A percentile compares a stretch with the other conserved stretches of the same genome.
These are phyloP conservation scores for Exophiala xenobiotica DNA, from an alignment of 2,329 filamentous ascomycete genomes.

Conservation along the genomic window DNA sequence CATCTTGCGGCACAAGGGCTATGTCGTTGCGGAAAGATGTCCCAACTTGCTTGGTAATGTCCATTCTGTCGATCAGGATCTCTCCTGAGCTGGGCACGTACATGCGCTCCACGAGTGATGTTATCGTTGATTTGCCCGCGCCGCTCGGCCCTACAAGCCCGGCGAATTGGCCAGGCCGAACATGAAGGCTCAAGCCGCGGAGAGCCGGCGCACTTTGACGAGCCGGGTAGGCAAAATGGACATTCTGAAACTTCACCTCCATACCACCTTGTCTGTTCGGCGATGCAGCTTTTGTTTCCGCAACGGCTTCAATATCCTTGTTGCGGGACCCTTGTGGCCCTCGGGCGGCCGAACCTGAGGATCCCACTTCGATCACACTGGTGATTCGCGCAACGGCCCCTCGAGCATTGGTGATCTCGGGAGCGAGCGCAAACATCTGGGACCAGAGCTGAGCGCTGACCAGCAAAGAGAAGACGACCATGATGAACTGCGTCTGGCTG, in stretches of 20 bases:
- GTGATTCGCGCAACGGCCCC: conserved; percentile 77
- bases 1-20: conserved; percentile 88
- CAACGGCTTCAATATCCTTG: conserved; percentile 32
- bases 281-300: conserved; percentile 13
- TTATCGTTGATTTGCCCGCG: conserved; percentile 90
- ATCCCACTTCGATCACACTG: conserved; percentile 52
- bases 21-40: conserved; percentile 75
- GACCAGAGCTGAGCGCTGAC: conserved; percentile 37
- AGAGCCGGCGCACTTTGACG: conserved; percentile 35
- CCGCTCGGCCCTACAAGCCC: conserved; percentile 88
- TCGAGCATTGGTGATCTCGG: conserved; percentile 77
- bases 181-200: conserved; percentile 27
- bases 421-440: conserved; percentile 38
- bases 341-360: conserved; percentile 65
- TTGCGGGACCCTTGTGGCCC: conserved; percentile 34
- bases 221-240: conserved; percentile 67
- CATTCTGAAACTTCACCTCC: conserved; percentile 55
- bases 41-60: conserved; percentile 65
- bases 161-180: conserved; percentile 40
- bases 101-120: conserved; percentile 86
- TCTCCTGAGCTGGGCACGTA: conserved; percentile 81
- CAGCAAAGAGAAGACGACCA: conserved; percentile 44
- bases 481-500: conserved; percentile 67
- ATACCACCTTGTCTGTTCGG: conserved; percentile 41
- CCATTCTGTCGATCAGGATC: conserved; percentile 75